Conservation (phyloP, 2,329 filamentous ascomycete genomes). For the Niveomyces coronatus region DNA sequence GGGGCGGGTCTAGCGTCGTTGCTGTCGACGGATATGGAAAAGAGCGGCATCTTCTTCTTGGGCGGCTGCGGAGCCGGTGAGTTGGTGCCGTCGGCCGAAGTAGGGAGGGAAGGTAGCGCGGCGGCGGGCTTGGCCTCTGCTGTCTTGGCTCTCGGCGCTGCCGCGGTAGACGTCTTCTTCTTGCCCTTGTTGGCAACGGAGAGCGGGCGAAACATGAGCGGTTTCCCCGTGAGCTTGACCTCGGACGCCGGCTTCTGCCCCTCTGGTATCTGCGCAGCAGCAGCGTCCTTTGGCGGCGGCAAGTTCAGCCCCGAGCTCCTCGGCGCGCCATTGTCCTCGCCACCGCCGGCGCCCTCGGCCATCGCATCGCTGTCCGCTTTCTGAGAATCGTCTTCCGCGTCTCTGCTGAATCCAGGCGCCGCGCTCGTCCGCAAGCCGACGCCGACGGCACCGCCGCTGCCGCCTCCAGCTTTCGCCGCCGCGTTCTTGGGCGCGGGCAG, state of each 20-base stretch:
- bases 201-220: slow-evolving; percentile 80
- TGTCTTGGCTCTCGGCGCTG: slow-evolving; percentile 13
- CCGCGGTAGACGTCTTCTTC: slow-evolving; percentile 53
- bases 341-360: slow-evolving; percentile 14
- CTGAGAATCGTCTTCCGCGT: slow-evolving; percentile 18
- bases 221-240: slow-evolving; percentile 63
- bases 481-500: slow-evolving; percentile 71
- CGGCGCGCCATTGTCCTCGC: slow-evolving; percentile 14
- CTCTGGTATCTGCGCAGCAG: slow-evolving; percentile 33
- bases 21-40: slow-evolving; percentile 46
- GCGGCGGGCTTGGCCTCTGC: slow-evolving; percentile 2
- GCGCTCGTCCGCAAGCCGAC: slow-evolving; percentile 74
- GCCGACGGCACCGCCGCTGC: slow-evolving; percentile 19
- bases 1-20: slow-evolving; percentile 10
- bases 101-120: slow-evolving; percentile 10
- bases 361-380: slow-evolving; percentile 13
- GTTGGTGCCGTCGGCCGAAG: slow-evolving; percentile 7
- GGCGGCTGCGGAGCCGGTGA: slow-evolving; percentile 19
- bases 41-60: slow-evolving; percentile 55
- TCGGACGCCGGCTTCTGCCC: slow-evolving; percentile 51
- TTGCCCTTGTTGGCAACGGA: slow-evolving; percentile 72
- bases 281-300: slow-evolving; percentile 27
- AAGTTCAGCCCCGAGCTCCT: slow-evolving; percentile 20
- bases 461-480: slow-evolving; percentile 19
- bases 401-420: slow-evolving; percentile 69